Evolutionary conservation across 108 stramenopile species (phyloP).

Genomic region (Asterionellopsis glacialis): DNA sequence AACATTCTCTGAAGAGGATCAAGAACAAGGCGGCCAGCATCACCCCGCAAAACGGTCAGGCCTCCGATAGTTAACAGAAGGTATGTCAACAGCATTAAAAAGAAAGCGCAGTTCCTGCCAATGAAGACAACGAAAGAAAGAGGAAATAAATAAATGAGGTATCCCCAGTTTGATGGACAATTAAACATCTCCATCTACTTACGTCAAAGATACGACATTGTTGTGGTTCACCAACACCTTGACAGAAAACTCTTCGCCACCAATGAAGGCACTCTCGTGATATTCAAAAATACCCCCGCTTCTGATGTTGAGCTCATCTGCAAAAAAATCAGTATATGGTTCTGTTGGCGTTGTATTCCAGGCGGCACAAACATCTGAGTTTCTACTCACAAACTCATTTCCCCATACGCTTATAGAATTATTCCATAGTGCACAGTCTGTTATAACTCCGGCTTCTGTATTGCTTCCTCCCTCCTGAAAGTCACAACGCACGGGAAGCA

Average conservation of each 20-base stretch:
- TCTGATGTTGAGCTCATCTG: conserved; percentile 13
- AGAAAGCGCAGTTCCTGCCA: conserved; percentile 20
- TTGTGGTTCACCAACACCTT: conserved; percentile 29
- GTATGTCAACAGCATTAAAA: conserved; percentile 43
- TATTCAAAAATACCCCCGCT: conserved; percentile 15
- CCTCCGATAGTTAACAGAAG: conserved; percentile 42
- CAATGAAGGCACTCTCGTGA: conserved; percentile 2
- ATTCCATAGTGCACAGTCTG: conserved; percentile 16
- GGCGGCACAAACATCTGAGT: conserved; percentile 6
- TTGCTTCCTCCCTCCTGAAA: conserved; percentile 22
- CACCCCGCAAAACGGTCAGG: conserved; percentile 55
- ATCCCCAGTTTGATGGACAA: too few relatives aligned
- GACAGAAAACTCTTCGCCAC: conserved; percentile 21
- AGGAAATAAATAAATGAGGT: too few relatives aligned
- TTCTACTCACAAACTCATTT: not conserved
- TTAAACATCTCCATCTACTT: conserved; percentile 11
- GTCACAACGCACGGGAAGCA: conserved; percentile 57
- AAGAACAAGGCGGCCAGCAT: conserved; percentile 71
- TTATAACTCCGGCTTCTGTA: not conserved
- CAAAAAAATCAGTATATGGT: conserved; percentile 18
- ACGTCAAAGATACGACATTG: conserved; percentile 19
- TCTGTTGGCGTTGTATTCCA: conserved; percentile 12
- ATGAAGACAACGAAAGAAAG: too few relatives aligned
- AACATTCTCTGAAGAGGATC: conserved; percentile 77
- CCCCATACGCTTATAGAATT: conserved; percentile 28